These are phyloP conservation scores for Monosporozyma aquatica DNA, from an alignment of 805 yeast genomes.

Conservation along the genomic window DNA sequence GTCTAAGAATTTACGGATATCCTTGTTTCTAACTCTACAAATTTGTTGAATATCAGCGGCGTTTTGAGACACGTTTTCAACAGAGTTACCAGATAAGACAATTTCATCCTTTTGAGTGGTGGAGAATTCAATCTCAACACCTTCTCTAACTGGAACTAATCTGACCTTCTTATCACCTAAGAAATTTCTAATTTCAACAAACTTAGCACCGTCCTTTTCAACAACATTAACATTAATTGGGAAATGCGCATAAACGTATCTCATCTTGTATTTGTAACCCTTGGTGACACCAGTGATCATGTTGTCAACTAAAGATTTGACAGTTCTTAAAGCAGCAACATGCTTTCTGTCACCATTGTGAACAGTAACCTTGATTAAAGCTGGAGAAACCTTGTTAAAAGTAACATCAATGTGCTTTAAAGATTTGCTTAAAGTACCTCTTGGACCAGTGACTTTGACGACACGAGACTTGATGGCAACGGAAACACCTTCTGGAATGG, in stretches of 20 bases:
- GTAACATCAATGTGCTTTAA: constrained; percentile 92
- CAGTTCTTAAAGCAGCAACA: constrained; percentile 98
- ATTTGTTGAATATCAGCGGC: constrained; percentile 97
- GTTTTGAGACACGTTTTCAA: constrained; percentile 87
- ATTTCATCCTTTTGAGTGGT: constrained; percentile 89
- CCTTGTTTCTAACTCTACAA: constrained; percentile 99
- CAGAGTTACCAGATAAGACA: constrained; percentile 59
- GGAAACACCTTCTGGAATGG: constrained; percentile 86
- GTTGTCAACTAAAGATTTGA: constrained; percentile 89
- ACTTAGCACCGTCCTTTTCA: constrained; percentile 63
- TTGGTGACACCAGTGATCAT: constrained; percentile 96
- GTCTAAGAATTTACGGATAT: constrained; percentile 99
- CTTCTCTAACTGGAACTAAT: constrained; percentile 75
- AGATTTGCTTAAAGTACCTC: constrained; percentile 88
- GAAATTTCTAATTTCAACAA: constrained; percentile 97
- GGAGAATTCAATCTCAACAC: constrained; percentile 80
- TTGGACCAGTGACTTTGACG: constrained; percentile 92
- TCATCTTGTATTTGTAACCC: constrained; percentile 99
- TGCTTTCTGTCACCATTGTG: constrained; percentile 99
- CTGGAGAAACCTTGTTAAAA: constrained; percentile 63
- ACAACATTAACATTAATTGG: constrained; percentile 95
- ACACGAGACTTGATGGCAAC: constrained; percentile 85
- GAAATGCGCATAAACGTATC: constrained; percentile 99
- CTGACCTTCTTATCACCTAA: constrained; percentile 98
- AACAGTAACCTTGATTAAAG: constrained; percentile 70